A percentile compares a stretch with the other conserved stretches of the same genome.
Conservation (phyloP, 345 rosid species). For the Sisymbrium altissimum region DNA sequence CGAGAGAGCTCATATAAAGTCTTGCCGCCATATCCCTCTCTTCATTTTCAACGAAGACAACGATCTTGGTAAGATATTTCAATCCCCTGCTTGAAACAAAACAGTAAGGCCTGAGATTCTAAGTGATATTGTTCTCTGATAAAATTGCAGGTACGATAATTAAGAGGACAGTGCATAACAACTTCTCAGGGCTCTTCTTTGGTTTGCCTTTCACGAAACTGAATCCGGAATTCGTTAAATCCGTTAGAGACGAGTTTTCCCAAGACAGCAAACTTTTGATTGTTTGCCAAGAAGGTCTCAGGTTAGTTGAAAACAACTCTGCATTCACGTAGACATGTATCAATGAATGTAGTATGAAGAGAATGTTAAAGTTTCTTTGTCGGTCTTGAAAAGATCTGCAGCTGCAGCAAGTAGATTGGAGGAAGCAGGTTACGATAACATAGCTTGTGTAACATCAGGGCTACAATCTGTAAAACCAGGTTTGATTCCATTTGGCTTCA, state of each 20-base stretch:
- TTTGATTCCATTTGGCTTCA: conserved; percentile 20
- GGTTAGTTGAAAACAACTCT: conserved; percentile 44
- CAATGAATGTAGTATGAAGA: neutral
- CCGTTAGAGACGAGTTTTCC: conserved; percentile 57
- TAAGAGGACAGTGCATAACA: conserved; percentile 86
- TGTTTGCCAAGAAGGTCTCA: conserved; percentile 94
- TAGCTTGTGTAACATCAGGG: conserved; percentile 87
- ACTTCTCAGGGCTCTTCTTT: conserved; percentile 82
- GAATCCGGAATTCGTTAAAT: conserved; percentile 66
- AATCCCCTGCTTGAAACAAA: neutral
- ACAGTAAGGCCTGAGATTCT: neutral
- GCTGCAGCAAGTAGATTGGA: conserved; percentile 80
- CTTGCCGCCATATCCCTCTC: conserved; percentile 81
- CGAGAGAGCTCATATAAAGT: conserved; percentile 77
- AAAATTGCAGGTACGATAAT: conserved; percentile 60
- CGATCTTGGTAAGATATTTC: conserved; percentile 56
- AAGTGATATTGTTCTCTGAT: conserved; percentile 1
- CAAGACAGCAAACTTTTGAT: conserved; percentile 68
- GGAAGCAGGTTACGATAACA: conserved; percentile 61
- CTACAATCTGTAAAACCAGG: conserved; percentile 88
- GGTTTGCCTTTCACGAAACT: conserved; percentile 83
- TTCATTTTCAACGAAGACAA: conserved; percentile 78
- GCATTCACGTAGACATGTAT: conserved; percentile 7
- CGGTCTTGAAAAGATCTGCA: conserved; percentile 58
- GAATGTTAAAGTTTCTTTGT: neutral